Conservation (phyloP, 2,329 filamentous ascomycete genomes). For the Cryphonectria radicalis region DNA sequence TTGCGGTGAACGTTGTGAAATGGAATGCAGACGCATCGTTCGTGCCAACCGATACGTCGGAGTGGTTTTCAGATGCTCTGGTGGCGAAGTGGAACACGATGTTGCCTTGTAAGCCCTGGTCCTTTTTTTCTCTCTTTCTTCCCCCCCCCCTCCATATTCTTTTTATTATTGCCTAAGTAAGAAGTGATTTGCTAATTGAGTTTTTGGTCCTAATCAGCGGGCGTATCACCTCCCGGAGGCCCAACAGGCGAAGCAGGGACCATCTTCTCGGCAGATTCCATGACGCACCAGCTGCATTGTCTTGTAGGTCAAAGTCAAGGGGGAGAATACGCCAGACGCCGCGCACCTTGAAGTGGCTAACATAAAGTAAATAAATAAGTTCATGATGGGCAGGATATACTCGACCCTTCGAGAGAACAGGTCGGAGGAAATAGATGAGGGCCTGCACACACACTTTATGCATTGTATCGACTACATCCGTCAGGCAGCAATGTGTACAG, state of each 20-base stretch:
- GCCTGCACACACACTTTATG: slow-evolving; percentile 43
- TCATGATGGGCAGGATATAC: slow-evolving; percentile 43
- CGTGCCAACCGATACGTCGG: slow-evolving; percentile 43
- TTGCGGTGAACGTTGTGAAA: slow-evolving; percentile 43
- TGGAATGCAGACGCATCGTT: slow-evolving; percentile 45
- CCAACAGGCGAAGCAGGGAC: slow-evolving; percentile 9
- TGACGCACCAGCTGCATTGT: slow-evolving; percentile 48
- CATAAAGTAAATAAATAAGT: slow-evolving; percentile 33
- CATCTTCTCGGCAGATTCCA: slow-evolving; percentile 44
- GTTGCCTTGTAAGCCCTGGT: slow-evolving; percentile 42
- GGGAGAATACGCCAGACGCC: background rate
- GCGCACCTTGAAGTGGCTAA: background rate
- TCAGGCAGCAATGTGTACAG: slow-evolving; percentile 35
- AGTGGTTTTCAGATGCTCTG: slow-evolving; percentile 45
- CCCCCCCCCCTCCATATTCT: background rate
- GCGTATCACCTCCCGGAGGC: slow-evolving; percentile 32
- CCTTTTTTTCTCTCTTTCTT: background rate
- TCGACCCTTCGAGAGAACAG: slow-evolving; percentile 33
- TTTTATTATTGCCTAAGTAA: background rate
- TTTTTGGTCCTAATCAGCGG: background rate
- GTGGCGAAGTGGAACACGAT: slow-evolving; percentile 45
- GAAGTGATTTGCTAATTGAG: background rate
- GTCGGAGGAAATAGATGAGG: slow-evolving; percentile 32
- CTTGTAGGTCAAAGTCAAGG: slow-evolving; percentile 37
- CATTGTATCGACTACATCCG: slow-evolving; percentile 40